These are phyloP conservation scores for Heritiera fomes DNA, from an alignment of 345 rosid species.

Conservation along the genomic window DNA sequence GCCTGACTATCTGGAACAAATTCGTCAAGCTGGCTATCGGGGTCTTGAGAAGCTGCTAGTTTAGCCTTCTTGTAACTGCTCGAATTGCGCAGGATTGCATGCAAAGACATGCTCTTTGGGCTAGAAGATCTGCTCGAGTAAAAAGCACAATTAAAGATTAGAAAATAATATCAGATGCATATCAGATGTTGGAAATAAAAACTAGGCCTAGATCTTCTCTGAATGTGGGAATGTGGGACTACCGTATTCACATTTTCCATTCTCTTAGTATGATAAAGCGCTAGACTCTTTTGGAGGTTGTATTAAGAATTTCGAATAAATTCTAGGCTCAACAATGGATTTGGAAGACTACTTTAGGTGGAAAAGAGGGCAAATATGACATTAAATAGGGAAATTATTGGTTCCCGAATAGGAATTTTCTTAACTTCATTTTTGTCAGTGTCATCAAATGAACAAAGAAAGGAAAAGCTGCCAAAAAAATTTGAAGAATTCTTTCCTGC, in stretches of 20 bases:
- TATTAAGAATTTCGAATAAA: background rate
- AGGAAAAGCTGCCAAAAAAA: slow-evolving; percentile 1
- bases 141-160: background rate
- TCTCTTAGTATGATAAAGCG: background rate
- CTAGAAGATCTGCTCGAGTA: slow-evolving; percentile 34
- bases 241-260: background rate
- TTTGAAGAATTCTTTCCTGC: background rate
- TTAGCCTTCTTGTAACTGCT: slow-evolving; percentile 58
- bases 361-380: background rate
- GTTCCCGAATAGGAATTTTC: background rate
- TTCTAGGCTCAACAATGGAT: background rate
- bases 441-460: background rate
- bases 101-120: slow-evolving; percentile 34
- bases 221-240: background rate
- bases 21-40: slow-evolving; percentile 47
- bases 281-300: background rate
- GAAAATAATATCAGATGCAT: background rate
- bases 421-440: background rate
- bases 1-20: slow-evolving; percentile 54
- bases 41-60: slow-evolving; percentile 48
- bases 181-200: background rate
- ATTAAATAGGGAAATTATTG: background rate
- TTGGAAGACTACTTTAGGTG: background rate
- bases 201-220: background rate
- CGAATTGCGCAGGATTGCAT: slow-evolving; percentile 47